phyloP scores from a whole-genome alignment of 2,329 filamentous ascomycete species.

The Curvularia sp. region DNA sequence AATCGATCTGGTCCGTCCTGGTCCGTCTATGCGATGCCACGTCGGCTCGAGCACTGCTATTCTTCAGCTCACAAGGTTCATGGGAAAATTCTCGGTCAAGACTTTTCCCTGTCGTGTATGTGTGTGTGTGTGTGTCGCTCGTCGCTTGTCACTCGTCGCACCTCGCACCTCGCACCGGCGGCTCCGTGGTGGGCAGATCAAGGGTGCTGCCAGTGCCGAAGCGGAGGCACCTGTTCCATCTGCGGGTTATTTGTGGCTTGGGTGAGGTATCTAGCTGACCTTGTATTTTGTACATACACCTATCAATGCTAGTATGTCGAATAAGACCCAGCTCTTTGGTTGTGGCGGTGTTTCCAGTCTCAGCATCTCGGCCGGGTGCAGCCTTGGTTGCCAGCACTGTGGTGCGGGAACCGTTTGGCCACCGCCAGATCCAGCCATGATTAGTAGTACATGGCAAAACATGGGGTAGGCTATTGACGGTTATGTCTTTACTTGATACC shows the following conservation, averaged over 20 bases:
- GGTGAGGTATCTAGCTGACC: constrained; percentile 4
- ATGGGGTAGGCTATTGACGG: constrained; percentile 18
- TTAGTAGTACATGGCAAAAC: constrained; percentile 16
- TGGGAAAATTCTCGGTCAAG: constrained; percentile 15
- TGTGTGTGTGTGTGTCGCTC: constrained; percentile 9
- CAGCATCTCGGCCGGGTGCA: constrained; percentile 15
- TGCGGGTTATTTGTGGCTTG: constrained; percentile 18
- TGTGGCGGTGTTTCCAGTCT: constrained; percentile 19
- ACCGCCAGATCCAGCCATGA: constrained; percentile 25
- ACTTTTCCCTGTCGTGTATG: constrained; percentile 20
- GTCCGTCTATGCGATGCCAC: constrained; percentile 25
- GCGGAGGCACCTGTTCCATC: constrained; percentile 11
- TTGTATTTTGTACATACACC: neutral
- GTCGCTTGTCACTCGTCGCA: neutral
- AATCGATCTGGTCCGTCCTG: constrained; percentile 14
- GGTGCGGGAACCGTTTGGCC: constrained; percentile 26
- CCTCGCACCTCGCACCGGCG: constrained; percentile 7
- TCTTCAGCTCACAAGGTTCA: constrained; percentile 14
- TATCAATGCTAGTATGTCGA: constrained; percentile 8
- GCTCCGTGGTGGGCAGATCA: constrained; percentile 3
- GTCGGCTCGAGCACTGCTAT: constrained; percentile 14
- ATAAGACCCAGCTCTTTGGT: constrained; percentile 16
- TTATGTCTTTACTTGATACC: constrained; percentile 8
- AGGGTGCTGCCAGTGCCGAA: constrained; percentile 8
- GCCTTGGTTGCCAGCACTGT: constrained; percentile 12